Conservation (phyloP, 2,329 filamentous ascomycete genomes). For the Phyllosticta ampelicida region DNA sequence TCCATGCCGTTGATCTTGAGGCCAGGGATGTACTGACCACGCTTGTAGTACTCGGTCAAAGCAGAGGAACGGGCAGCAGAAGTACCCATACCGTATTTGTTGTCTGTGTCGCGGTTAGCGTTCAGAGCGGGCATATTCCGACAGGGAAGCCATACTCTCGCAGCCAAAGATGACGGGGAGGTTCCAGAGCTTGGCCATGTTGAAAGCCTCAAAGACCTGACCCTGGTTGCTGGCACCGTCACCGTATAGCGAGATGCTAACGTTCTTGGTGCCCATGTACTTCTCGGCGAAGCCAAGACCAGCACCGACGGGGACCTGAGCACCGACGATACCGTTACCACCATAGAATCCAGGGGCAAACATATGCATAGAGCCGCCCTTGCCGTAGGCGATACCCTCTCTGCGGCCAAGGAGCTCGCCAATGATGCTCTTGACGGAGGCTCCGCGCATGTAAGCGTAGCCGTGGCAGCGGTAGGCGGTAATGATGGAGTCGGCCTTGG, state of each 20-base stretch:
- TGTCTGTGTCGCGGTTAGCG: conserved; percentile 53
- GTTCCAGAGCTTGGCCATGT: conserved; percentile 99
- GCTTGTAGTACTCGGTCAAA: conserved; percentile 99
- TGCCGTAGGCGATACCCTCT: conserved; percentile 95
- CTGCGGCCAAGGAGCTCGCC: conserved; percentile 90
- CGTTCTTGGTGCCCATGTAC: conserved; percentile 79
- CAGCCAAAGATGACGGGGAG: conserved; percentile 92
- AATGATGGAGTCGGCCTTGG: conserved; percentile 85
- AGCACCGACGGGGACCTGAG: conserved; percentile 93
- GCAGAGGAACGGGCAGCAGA: conserved; percentile 88
- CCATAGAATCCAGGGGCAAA: conserved; percentile 97
- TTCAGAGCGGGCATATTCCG: neutral
- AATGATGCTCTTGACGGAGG: conserved; percentile 80
- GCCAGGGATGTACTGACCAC: conserved; percentile 98
- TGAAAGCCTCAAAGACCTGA: conserved; percentile 99
- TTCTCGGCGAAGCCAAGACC: conserved; percentile 95
- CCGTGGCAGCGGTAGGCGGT: conserved; percentile 99
- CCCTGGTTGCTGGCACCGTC: conserved; percentile 98
- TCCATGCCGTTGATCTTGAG: conserved; percentile 99
- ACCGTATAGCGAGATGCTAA: conserved; percentile 84
- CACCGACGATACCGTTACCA: conserved; percentile 97
- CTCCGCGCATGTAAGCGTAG: conserved; percentile 94
- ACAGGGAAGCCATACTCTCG: conserved; percentile 62
- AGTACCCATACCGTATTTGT: conserved; percentile 99
- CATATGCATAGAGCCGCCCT: conserved; percentile 99